Conservation (phyloP, 306 rosid genomes). For the Medicago lupulina region DNA sequence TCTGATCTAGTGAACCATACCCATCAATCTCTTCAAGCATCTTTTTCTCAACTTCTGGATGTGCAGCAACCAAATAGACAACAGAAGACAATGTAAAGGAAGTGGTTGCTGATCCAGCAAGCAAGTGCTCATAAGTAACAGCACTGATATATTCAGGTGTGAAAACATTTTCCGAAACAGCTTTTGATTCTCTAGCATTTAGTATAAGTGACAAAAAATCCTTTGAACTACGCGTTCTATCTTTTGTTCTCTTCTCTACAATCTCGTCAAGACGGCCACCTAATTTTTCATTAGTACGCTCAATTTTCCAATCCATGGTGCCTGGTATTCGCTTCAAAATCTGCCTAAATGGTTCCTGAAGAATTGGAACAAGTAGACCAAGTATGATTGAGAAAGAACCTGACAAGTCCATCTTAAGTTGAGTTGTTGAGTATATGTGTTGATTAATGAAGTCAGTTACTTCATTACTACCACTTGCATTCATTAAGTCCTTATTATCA, state of each 20-base stretch:
- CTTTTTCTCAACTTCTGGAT: slow-evolving; percentile 76
- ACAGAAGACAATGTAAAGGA: slow-evolving; percentile 78
- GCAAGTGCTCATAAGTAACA: slow-evolving; percentile 84
- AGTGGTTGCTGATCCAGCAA: slow-evolving; percentile 92
- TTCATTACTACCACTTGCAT: slow-evolving; percentile 37
- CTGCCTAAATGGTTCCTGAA: slow-evolving; percentile 87
- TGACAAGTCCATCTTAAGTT: slow-evolving; percentile 89
- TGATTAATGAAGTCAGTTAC: slow-evolving; percentile 82
- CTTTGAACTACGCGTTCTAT: slow-evolving; percentile 57
- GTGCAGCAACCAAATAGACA: slow-evolving; percentile 84
- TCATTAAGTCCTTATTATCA: background rate
- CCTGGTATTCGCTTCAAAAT: slow-evolving; percentile 83
- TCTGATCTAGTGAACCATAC: slow-evolving; percentile 59
- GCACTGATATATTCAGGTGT: slow-evolving; percentile 80
- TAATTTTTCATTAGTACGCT: slow-evolving; percentile 60
- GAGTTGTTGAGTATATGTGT: slow-evolving; percentile 84
- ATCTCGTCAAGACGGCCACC: slow-evolving; percentile 73
- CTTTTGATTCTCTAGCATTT: slow-evolving; percentile 73
- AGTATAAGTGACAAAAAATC: slow-evolving; percentile 80
- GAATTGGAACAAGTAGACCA: slow-evolving; percentile 77
- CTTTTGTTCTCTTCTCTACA: slow-evolving; percentile 66
- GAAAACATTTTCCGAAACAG: slow-evolving; percentile 59
- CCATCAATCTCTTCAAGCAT: slow-evolving; percentile 76
- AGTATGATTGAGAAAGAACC: slow-evolving; percentile 90
- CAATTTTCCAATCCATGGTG: slow-evolving; percentile 91